Evolutionary conservation across 1,139 yeast species (phyloP).

Genomic region (Pneumocystis oryctolagi): DNA sequence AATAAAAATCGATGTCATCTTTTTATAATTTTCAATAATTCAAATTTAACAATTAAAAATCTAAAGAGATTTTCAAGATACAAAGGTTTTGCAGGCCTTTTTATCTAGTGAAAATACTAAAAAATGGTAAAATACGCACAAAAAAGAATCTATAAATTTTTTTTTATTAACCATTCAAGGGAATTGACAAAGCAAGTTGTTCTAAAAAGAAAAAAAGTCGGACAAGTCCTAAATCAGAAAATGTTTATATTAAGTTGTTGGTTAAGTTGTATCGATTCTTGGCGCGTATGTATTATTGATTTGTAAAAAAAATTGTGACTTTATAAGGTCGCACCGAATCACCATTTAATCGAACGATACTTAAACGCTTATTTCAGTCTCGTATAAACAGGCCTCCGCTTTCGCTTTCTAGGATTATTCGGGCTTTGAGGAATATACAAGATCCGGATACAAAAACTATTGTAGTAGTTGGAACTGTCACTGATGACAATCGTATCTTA

Average conservation of each 20-base stretch:
- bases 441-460: constrained; percentile 83
- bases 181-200: constrained; percentile 94
- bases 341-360: constrained; percentile 95
- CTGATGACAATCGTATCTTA: constrained; percentile 90
- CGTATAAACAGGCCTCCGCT: constrained; percentile 99
- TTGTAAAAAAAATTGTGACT: neutral
- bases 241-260: constrained; percentile 93
- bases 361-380: constrained; percentile 87
- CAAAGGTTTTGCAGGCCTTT: neutral
- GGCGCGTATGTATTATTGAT: constrained; percentile 69
- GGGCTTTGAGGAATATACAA: constrained; percentile 40
- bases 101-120: neutral
- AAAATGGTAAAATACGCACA: neutral
- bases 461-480: constrained; percentile 98
- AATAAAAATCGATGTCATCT: neutral
- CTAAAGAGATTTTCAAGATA: no score
- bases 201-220: constrained; percentile 95
- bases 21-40: no score
- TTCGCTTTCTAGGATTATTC: constrained; percentile 79
- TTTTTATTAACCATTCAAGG: constrained; percentile 47
- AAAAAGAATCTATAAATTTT: neutral
- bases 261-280: constrained; percentile 97
- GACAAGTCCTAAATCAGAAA: constrained; percentile 98
- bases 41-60: no score
- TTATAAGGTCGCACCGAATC: constrained; percentile 58